Evolutionary conservation across 148 eudicot species (phyloP), one percentile per base, ranked within the genome.

Genomic region (Arbutus unedo): DNA sequence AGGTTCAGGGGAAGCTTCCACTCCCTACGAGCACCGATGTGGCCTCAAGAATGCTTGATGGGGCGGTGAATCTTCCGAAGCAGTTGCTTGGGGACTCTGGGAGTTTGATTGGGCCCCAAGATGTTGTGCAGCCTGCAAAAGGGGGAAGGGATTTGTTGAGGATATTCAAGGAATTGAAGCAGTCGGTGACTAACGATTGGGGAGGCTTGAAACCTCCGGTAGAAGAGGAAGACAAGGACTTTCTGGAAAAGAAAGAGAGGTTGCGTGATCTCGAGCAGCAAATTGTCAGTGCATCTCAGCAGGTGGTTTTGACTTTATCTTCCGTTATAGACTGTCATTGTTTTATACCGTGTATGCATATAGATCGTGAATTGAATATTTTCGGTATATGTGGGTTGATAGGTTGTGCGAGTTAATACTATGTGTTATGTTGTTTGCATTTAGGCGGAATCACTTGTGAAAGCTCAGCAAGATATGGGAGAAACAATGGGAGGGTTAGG

Each of bases 401-500:
- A 43, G n/a, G 41, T 48, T 67, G 67, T 51, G 25, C 79, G 45
- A 7, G 71, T 53, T 80, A 25, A 78, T 44, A 48, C 6, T 47
- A 18, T 80, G 82, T 59, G 51, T 76, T 82, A n/a, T 76, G 21
- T 70, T 66, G 81, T 18, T 50, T 60, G 11, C 11, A 64, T 59
- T 79, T 81, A 96, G 98, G 99, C 98, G 23, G 99, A 96, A 88
- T 85, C 91, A 77, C 91, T 94, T 85, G 97, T 92, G 67, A 96
- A 94, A 85, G 92, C 93, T 74, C 97, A 96, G 84, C 97, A 93
- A 85, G 92, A 90, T 60, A 89, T 93, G 91, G 98, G 94, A 60
- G 97, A 94, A 80, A 91, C 97, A 31, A 88, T 93, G 95, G 99
- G 99, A 57, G 97, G 92, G 59, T 83, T 96, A 82, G 99, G 99